A percentile compares a stretch with the other conserved stretches of the same genome.
Conservation (phyloP, 345 rosid genomes). For the Odontarrhena argentea region DNA sequence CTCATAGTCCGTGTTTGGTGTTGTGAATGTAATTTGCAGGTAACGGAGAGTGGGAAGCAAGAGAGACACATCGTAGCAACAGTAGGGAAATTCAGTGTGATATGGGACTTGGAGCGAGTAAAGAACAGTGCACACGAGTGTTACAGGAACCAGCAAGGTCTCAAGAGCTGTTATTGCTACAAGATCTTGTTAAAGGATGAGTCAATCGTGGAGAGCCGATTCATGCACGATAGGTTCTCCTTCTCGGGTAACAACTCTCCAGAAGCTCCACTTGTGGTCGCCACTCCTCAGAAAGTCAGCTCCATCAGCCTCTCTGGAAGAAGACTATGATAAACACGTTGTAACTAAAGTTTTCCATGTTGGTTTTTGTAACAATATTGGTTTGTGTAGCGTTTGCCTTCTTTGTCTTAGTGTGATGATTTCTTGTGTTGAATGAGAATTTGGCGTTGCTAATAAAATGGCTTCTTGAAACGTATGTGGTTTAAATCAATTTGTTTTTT, state of each 20-base stretch:
- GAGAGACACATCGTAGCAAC: constrained; percentile 91
- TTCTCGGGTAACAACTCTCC: constrained; percentile 60
- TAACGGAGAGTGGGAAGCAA: constrained; percentile 88
- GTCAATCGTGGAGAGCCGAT: constrained; percentile 86
- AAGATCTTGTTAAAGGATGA: constrained; percentile 91
- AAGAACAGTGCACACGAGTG: constrained; percentile 87
- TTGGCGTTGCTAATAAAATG: constrained; percentile 8
- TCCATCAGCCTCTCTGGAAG: constrained; percentile 87
- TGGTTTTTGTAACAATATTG: constrained; percentile 31
- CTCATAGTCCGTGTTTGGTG: constrained; percentile 14
- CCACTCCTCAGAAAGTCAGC: constrained; percentile 93
- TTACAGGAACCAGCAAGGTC: constrained; percentile 86
- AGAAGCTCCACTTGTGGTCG: constrained; percentile 94
- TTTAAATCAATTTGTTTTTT: too few relatives aligned
- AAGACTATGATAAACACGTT: constrained; percentile 37
- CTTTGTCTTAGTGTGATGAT: constrained; percentile 19
- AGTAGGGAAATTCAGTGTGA: constrained; percentile 91
- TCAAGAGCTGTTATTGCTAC: constrained; percentile 94
- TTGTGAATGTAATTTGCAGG: constrained; percentile 49
- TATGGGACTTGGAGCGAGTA: constrained; percentile 97
- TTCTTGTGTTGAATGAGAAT: constrained; percentile 3
- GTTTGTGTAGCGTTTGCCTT: constrained; percentile 24
- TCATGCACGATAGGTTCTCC: constrained; percentile 91
- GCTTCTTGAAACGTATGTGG: neutral
- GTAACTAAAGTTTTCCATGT: constrained; percentile 6